Base-by-base conservation (phyloP, 2,329 filamentous ascomycete genomes). In the Clarireedia homoeocarpa region DNA sequence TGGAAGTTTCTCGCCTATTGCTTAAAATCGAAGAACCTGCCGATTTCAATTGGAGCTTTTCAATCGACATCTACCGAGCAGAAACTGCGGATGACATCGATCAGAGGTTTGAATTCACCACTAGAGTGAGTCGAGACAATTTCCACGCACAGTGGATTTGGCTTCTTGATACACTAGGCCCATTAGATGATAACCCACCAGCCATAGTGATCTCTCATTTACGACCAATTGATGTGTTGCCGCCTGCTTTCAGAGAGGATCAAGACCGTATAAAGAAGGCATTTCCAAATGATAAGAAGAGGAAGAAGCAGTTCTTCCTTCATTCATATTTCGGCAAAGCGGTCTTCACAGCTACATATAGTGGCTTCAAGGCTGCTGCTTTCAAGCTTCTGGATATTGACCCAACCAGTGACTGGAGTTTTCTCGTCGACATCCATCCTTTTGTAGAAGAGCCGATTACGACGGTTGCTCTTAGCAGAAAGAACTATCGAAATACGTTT, bases 251-350 rank as follows among this genome's bases (percentile, higher is more conserved):
- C n/a, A 39, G 39, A 27, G 51, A 54, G 20, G 24, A 40, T 27
- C 14, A 23, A 5, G 20, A 3, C 12, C 51, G 51, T 23, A 48
- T 54, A 26, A 34, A 45, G 14, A 27, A 10, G 27, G 51, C 47
- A 17, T 48, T 54, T 20, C 51, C 51, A 3, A 34, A 27, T n/a
- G 51, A 54, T 6, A 12, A 30, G 26, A 17, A n/a, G 34, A 49
- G 15, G 30, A 24, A 23, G 27, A 27, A 34, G 17, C 12, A 10
- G 34, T 36, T 39, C 34, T 7, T 2, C 12, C 39, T 54, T 23
- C 48, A 49, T 54, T 54, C 51, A 12, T 54, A 54, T 24, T 54
- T 54, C 39, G 51, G 51, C 6, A 38, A 54, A 44, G 48, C 23
- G 12, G 2, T 14, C 20, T 39, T 17, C 12, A 48, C 10, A 5